Evolutionary conservation across 441 rosid species (phyloP), one percentile per base, ranked within the genome.

Genomic region (Theobroma grandiflorum): DNA sequence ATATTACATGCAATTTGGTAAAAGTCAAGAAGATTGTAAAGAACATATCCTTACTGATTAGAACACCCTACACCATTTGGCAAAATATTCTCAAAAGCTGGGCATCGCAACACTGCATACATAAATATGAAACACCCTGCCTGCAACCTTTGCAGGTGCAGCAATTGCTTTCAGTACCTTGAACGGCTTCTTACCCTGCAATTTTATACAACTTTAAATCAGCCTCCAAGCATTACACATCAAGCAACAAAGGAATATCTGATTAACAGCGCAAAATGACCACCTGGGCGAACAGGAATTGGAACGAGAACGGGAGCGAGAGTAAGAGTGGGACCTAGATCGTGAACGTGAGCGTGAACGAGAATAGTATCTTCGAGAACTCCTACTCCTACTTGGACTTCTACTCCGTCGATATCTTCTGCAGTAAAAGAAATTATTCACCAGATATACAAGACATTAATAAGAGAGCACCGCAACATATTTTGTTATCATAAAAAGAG

Each of bases 261-360:
- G 6, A 49, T 42, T 70, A 59, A 8, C 68, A 72, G 35, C 59
- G 35, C n/a, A 61, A 37, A 20, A 76, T 31, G 71, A 70, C 81
- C 72, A 90, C 98, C 95, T 94, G 20, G 98, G 99, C 2, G 98
- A 93, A 80, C 87, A 88, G 73, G 96, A 89, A 38, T 43, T 70
- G 20, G 92, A 85, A 31, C 84, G 81, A 15, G 88, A 85, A 1
- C 75, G 88, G 37, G 90, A 88, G 5, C 75, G 83, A 12, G 90
- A 79, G 62, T 38, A 82, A 1, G 90, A 80, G 3, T 35, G 87
- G 8, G 90, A 85, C 4, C 59, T 61, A 16, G 95, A 89, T 1
- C 57, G 87, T 6, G 95, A 91, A n/a, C 69, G 81, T 7, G 96
- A 94, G 2, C 83, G 83, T 6, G 97, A 91, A 1, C 78, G 86